These are phyloP conservation scores for Nakazawaea laoshanensis DNA, from an alignment of 805 yeast genomes.

Conservation along the genomic window DNA sequence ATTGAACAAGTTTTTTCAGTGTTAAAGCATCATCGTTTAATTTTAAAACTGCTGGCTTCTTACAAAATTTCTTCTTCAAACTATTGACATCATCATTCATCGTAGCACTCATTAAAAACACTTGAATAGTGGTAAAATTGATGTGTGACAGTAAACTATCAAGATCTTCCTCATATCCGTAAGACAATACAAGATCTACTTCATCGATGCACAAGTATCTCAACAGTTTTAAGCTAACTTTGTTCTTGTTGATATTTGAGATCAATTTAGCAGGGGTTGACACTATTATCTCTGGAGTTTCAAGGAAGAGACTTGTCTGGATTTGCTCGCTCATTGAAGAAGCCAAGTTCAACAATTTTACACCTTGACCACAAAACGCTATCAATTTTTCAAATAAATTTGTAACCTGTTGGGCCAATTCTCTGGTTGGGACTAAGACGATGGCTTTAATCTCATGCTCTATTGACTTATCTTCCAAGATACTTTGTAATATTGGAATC, in stretches of 20 bases:
- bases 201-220: slow-evolving; percentile 84
- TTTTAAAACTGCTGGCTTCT: slow-evolving; percentile 73
- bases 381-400: slow-evolving; percentile 62
- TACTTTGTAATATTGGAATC: slow-evolving; percentile 77
- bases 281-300: slow-evolving; percentile 72
- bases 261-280: slow-evolving; percentile 82
- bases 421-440: slow-evolving; percentile 88
- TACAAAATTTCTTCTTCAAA: slow-evolving; percentile 71
- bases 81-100: slow-evolving; percentile 77
- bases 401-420: slow-evolving; percentile 78
- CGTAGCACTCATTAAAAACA: slow-evolving; percentile 95
- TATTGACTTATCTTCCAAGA: slow-evolving; percentile 32
- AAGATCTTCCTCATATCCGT: slow-evolving; percentile 86
- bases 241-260: slow-evolving; percentile 38
- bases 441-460: slow-evolving; percentile 39
- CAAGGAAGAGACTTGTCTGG: slow-evolving; percentile 57
- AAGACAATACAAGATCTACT: slow-evolving; percentile 83
- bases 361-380: slow-evolving; percentile 58
- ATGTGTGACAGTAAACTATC: slow-evolving; percentile 51
- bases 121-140: slow-evolving; percentile 72
- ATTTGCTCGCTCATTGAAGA: slow-evolving; percentile 57
- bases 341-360: slow-evolving; percentile 57
- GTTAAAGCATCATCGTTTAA: slow-evolving; percentile 52
- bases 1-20: slow-evolving; percentile 65
- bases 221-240: slow-evolving; percentile 46